These are phyloP conservation scores for Aspergillus cavernicola DNA, from an alignment of 495 filamentous ascomycete genomes.

Conservation along the genomic window DNA sequence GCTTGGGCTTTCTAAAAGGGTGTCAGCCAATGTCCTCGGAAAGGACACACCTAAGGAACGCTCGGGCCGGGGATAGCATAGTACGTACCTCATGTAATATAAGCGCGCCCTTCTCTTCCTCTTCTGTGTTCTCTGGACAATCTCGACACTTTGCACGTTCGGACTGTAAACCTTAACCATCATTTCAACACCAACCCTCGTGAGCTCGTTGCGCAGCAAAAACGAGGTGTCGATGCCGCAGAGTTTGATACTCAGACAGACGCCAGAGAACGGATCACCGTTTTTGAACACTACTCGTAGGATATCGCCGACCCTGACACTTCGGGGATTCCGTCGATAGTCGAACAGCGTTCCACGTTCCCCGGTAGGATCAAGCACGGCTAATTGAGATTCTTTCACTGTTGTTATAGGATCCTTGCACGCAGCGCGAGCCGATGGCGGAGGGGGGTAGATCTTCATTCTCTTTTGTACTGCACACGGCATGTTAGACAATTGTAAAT, in stretches of 20 bases:
- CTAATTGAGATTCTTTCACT: constrained; percentile 62
- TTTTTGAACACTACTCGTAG: constrained; percentile 79
- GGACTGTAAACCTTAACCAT: constrained; percentile 92
- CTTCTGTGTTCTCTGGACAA: constrained; percentile 81
- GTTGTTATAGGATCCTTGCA: constrained; percentile 59
- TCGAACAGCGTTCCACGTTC: constrained; percentile 78
- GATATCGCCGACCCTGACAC: constrained; percentile 78
- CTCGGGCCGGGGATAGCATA: background rate
- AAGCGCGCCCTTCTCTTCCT: constrained; percentile 83
- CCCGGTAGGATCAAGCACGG: constrained; percentile 75
- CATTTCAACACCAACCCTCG: constrained; percentile 90
- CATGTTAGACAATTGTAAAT: background rate
- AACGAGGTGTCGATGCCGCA: constrained; percentile 83
- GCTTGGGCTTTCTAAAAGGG: constrained; percentile 52
- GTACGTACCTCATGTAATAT: constrained; percentile 81
- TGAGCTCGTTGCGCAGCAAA: constrained; percentile 76
- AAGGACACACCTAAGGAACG: background rate
- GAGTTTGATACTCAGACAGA: constrained; percentile 78
- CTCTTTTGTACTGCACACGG: constrained; percentile 32
- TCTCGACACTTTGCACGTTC: constrained; percentile 85
- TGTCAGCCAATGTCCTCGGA: constrained; percentile 3
- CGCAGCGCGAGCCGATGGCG: constrained; percentile 36
- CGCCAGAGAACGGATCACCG: constrained; percentile 87
- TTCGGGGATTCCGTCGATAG: constrained; percentile 64
- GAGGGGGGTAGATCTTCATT: constrained; percentile 53